Percentiles rank a stretch among this genome's conserved stretches.
phyloP scores from a whole-genome alignment of 2,329 filamentous ascomycete genomes.

The Cytospora paraplurivora region DNA sequence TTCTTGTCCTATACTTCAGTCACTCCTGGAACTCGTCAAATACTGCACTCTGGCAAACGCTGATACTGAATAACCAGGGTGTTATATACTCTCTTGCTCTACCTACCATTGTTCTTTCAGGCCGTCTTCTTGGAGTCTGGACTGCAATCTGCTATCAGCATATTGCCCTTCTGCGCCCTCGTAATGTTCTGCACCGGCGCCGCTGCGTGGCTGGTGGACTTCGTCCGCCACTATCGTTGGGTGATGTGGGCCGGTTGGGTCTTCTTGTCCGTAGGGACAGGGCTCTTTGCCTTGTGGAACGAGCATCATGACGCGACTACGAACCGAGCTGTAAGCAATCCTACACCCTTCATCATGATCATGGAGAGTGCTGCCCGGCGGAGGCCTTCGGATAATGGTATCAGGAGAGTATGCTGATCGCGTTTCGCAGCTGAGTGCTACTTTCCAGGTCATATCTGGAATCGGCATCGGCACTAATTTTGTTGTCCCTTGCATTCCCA shows the following conservation, averaged over 20 bases:
- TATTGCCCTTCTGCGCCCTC: background rate
- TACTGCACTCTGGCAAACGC: background rate
- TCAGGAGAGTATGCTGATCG: background rate
- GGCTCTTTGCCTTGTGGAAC: conserved; percentile 4
- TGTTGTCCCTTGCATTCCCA: conserved; percentile 15
- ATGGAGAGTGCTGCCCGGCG: background rate
- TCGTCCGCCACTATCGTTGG: conserved; percentile 4
- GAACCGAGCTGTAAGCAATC: background rate
- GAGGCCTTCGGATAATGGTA: no score
- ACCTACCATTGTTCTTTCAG: conserved; percentile 5
- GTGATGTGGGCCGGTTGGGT: conserved; percentile 1
- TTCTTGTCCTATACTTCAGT: no score
- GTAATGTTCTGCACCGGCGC: background rate
- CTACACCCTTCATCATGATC: no score
- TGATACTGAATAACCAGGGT: background rate
- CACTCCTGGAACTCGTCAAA: no score
- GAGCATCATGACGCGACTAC: background rate
- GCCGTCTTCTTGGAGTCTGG: background rate
- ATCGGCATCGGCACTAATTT: conserved; percentile 28
- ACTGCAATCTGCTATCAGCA: conserved; percentile 2
- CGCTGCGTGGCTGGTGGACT: background rate
- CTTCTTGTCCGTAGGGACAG: background rate
- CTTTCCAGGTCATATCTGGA: background rate
- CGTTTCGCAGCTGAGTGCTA: background rate
- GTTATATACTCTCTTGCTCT: conserved; percentile 3